Conservation (phyloP, 2,329 filamentous ascomycete genomes). For the Colletotrichum coccodes region DNA sequence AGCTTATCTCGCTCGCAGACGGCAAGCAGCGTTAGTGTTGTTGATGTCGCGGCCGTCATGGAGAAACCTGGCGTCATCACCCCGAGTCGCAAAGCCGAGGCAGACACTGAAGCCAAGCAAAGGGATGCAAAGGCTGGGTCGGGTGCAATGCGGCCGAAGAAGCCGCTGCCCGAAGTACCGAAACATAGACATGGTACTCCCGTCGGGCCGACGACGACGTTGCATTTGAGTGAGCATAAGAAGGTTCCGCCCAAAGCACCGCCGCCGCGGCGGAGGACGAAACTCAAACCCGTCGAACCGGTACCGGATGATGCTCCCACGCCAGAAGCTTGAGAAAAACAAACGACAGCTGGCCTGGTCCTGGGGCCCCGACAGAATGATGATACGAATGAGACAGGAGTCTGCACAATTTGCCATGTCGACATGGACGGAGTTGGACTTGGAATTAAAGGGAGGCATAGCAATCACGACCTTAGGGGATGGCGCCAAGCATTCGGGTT, state of each 20-base stretch:
- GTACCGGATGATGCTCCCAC: background rate
- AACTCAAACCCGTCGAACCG: constrained; percentile 43
- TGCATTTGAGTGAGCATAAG: constrained; percentile 46
- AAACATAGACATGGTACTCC: constrained; percentile 65
- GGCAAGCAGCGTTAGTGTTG: constrained; percentile 80
- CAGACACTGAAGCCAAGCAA: constrained; percentile 38
- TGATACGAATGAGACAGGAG: background rate
- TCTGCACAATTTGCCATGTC: constrained; percentile 8
- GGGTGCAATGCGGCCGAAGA: constrained; percentile 49
- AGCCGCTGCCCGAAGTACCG: constrained; percentile 63
- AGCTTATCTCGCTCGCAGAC: constrained; percentile 72
- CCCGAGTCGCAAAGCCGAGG: constrained; percentile 69
- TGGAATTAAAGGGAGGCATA: background rate
- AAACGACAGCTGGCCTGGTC: background rate
- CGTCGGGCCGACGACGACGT: constrained; percentile 46
- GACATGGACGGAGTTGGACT: background rate
- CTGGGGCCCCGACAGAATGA: background rate
- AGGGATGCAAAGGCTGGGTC: constrained; percentile 35
- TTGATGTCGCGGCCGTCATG: constrained; percentile 81
- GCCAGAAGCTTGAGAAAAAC: background rate
- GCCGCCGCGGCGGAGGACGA: constrained; percentile 56
- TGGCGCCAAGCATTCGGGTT: constrained; percentile 1
- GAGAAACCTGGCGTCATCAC: constrained; percentile 87
- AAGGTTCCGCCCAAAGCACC: constrained; percentile 57
- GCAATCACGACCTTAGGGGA: background rate